A percentile compares a stretch with the other conserved stretches of the same genome.
These are phyloP conservation scores for Hypoxylon sp. DNA, from an alignment of 2,329 filamentous ascomycete genomes.

Conservation along the genomic window DNA sequence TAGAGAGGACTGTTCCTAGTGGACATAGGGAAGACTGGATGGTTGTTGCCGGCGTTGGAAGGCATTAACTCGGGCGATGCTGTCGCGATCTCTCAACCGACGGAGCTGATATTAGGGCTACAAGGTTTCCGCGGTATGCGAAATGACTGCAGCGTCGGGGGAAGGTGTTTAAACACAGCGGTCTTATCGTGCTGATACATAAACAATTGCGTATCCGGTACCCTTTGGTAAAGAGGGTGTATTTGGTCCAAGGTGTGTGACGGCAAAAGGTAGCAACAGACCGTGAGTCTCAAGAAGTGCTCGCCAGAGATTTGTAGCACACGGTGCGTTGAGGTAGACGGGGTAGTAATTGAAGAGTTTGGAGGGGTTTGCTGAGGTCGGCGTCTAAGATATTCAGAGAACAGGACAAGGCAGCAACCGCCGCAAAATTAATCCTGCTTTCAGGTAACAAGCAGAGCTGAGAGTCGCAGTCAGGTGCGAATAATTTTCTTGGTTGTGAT, in stretches of 20 bases:
- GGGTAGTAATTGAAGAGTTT: not conserved
- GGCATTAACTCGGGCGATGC: conserved; percentile 68
- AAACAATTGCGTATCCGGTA: conserved; percentile 74
- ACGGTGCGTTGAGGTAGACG: not conserved
- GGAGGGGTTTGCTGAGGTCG: conserved; percentile 7
- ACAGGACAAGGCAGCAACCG: conserved; percentile 27
- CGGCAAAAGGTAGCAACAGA: conserved; percentile 32
- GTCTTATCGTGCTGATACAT: conserved; percentile 97
- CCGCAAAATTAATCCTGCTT: conserved; percentile 26
- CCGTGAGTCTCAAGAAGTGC: conserved; percentile 33
- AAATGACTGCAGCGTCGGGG: conserved; percentile 97
- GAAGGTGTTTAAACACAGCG: conserved; percentile 93
- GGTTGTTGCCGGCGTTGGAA: conserved; percentile 64
- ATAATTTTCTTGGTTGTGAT: conserved; percentile 21
- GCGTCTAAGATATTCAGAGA: conserved; percentile 25
- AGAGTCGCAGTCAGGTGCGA: conserved; percentile 12
- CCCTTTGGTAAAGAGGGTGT: conserved; percentile 52
- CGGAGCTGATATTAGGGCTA: conserved; percentile 89
- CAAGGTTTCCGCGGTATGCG: conserved; percentile 94
- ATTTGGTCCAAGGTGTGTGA: conserved; percentile 36
- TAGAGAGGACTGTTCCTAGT: conserved; percentile 66
- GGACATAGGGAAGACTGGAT: conserved; percentile 68
- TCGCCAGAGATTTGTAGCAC: conserved; percentile 33
- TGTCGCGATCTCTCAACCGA: conserved; percentile 78
- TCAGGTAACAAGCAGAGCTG: conserved; percentile 28